phyloP scores from a whole-genome alignment of 805 yeast species.

The Lipomyces mesembrius region DNA sequence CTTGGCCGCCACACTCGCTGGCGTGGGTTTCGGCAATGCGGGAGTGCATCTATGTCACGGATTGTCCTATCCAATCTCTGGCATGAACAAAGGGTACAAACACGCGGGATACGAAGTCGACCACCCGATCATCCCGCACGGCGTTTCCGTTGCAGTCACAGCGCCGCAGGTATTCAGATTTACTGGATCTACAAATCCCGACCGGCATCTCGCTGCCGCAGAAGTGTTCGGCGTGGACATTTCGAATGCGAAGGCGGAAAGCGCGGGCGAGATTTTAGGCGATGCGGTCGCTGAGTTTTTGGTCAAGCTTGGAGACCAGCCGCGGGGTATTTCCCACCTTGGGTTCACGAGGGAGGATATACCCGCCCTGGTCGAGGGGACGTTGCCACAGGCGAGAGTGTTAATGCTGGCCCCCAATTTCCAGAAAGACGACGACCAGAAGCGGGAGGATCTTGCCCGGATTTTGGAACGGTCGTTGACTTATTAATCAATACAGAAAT shows the following conservation, averaged over 20 bases:
- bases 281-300: constrained; percentile 47
- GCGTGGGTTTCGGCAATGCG: constrained; percentile 54
- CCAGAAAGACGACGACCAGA: constrained; percentile 42
- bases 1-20: constrained; percentile 53
- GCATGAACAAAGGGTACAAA: constrained; percentile 47
- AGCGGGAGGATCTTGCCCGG: constrained; percentile 40
- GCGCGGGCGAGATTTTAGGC: constrained; percentile 48
- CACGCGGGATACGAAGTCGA: constrained; percentile 49
- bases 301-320: constrained; percentile 47
- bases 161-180: constrained; percentile 52
- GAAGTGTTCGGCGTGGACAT: constrained; percentile 47
- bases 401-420: constrained; percentile 46
- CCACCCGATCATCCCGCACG: constrained; percentile 52
- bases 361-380: constrained; percentile 48
- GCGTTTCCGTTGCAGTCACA: constrained; percentile 53
- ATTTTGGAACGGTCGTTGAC: constrained; percentile 43
- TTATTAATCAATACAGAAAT: constrained; percentile 24
- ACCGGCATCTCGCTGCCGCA: constrained; percentile 48
- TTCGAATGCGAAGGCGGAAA: constrained; percentile 45
- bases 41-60: constrained; percentile 53
- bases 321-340: constrained; percentile 46
- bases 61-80: constrained; percentile 49
- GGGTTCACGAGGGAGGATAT: constrained; percentile 46
- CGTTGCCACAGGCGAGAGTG: constrained; percentile 50
- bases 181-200: constrained; percentile 50